Base-by-base conservation (phyloP, 148 eudicot species). In the Cornus controversa region DNA sequence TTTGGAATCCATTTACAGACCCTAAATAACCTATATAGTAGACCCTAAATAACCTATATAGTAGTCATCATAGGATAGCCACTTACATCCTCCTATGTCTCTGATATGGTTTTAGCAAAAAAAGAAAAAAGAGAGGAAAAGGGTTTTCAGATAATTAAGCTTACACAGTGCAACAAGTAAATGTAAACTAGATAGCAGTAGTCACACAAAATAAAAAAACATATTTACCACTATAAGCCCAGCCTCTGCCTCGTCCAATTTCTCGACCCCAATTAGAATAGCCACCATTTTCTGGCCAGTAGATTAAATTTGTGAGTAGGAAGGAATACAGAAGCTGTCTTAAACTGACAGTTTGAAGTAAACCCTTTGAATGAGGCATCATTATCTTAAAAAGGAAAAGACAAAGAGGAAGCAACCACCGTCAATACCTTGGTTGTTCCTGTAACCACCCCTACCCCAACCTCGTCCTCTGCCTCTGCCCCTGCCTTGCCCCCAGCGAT, bases 211-310 rank as follows among this genome's bases (percentile, higher is more conserved):
- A 13, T 29, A 29, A 70, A 25, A 70, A 25, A 25, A 2, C 22
- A 45, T 15, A 75, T 66, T 74, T 69, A 75, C 78, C 78, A 45
- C 75, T 65, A 53, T 75, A 75, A 37, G 71, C 79, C 78, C 82
- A 60, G 69, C 75, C 82, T 70, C 82, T 80, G 50, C 82, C 82
- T 23, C 70, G 74, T 45, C 81, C 76, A 63, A 69, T 34, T 11
- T 69, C 80, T 50, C 71, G 34, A 53, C 78, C 78, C 67, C 72
- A 66, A 27, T 74, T 37, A 69, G 75, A 70, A 71, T 75, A 47
- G 65, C 83, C 83, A 70, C 37, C 79, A 70, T 75, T 50, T 23
- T 70, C 73, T 70, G 60, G 60, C 25, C 10, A 25, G 34, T 5
- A 13, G 10, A 70, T 45, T 70, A 45, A 10, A 70, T 42, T 45